phyloP scores from a whole-genome alignment of 768 basidiomycete species.

The Leccinum subtestaceum region DNA sequence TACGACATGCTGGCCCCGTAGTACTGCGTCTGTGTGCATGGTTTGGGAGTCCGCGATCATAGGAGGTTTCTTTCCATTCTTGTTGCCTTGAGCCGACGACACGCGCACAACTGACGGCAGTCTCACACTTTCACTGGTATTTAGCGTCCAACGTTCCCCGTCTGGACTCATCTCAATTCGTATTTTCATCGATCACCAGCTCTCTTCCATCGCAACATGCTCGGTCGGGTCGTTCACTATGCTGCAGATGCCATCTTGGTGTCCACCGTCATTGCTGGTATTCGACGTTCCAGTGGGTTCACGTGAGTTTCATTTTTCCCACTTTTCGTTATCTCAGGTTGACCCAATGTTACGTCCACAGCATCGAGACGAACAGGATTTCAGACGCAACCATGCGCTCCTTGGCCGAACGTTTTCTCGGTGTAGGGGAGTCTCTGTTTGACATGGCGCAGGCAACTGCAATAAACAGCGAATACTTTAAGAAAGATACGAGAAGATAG shows the following conservation, averaged over 20 bases:
- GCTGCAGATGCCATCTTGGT: slow-evolving; percentile 80
- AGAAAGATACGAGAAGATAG: slow-evolving; percentile 45
- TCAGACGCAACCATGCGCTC: slow-evolving; percentile 75
- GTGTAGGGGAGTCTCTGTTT: slow-evolving; percentile 86
- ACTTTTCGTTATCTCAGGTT: not conserved
- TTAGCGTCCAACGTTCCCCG: not conserved
- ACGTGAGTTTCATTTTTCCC: slow-evolving; percentile 52
- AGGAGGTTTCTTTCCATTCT: slow-evolving; percentile 18
- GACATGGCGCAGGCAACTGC: slow-evolving; percentile 79
- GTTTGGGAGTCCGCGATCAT: not conserved
- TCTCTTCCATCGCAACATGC: slow-evolving; percentile 35
- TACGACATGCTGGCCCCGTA: slow-evolving; percentile 65
- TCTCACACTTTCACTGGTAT: not conserved
- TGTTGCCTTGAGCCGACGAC: slow-evolving; percentile 2
- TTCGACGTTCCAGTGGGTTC: slow-evolving; percentile 88
- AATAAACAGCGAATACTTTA: slow-evolving; percentile 86
- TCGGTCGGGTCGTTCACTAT: slow-evolving; percentile 77
- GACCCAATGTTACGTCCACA: slow-evolving; percentile 28
- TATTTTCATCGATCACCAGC: not conserved
- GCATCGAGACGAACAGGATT: slow-evolving; percentile 65
- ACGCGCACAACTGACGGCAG: not conserved
- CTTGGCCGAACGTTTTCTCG: slow-evolving; percentile 77
- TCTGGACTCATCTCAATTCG: not conserved
- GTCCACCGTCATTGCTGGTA: slow-evolving; percentile 88
- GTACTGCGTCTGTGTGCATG: slow-evolving; percentile 35